These are phyloP conservation scores for Vanrija sp. DNA, from an alignment of 1,284 basidiomycete species.

Conservation along the genomic window DNA sequence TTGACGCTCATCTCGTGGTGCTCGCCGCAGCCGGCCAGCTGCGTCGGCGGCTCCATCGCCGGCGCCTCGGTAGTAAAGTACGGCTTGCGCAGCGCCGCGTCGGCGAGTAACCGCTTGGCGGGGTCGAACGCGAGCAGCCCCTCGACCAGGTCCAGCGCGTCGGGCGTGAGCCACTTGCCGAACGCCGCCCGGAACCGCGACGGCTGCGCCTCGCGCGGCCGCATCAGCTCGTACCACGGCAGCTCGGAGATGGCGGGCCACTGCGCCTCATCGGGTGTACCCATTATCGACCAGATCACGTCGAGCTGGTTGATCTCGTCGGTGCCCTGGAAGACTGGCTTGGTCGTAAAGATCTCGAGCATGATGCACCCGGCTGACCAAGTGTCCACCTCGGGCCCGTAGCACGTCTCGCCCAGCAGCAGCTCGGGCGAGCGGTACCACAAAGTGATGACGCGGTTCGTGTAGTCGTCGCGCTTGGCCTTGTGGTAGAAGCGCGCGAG, in stretches of 20 bases:
- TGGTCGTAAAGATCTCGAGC: constrained; percentile 92
- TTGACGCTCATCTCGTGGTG: constrained; percentile 50
- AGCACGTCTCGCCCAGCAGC: constrained; percentile 90
- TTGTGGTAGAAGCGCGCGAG: constrained; percentile 96
- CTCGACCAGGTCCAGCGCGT: constrained; percentile 79
- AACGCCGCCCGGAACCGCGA: constrained; percentile 75
- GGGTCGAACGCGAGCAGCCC: constrained; percentile 81
- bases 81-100: constrained; percentile 69
- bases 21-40: constrained; percentile 52
- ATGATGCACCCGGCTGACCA: constrained; percentile 99
- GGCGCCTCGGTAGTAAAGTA: constrained; percentile 84
- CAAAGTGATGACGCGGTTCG: constrained; percentile 96
- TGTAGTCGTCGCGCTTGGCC: constrained; percentile 79
- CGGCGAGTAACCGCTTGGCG: constrained; percentile 66
- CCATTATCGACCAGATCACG: constrained; percentile 83
- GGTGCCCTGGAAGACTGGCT: constrained; percentile 90
- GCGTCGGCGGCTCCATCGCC: constrained; percentile 64
- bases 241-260: constrained; percentile 81
- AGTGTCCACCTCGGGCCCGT: constrained; percentile 98
- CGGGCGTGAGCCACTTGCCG: constrained; percentile 77
- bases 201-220: constrained; percentile 68
- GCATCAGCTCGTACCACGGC: constrained; percentile 97
- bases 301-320: constrained; percentile 97
- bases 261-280: constrained; percentile 73
- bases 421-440: constrained; percentile 99